phyloP scores from a whole-genome alignment of 2,329 filamentous ascomycete species.

The Fusarium miscanthi region DNA sequence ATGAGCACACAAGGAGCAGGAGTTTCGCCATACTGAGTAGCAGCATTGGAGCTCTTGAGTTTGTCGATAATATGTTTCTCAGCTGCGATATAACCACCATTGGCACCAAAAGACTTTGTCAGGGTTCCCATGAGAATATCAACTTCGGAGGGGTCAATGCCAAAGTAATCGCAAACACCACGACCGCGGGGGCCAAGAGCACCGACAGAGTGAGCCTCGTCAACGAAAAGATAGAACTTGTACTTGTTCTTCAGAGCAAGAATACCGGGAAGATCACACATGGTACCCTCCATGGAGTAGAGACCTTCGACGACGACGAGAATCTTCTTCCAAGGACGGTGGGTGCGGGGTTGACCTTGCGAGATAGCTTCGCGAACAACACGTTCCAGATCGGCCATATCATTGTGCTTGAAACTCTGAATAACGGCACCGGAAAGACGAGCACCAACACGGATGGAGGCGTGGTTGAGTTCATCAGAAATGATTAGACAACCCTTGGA shows the following conservation, averaged over 20 bases:
- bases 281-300: slow-evolving; percentile 99
- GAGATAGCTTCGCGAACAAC: slow-evolving; percentile 92
- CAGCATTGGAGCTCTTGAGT: slow-evolving; percentile 85
- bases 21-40: slow-evolving; percentile 86
- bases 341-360: slow-evolving; percentile 96
- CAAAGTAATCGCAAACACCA: slow-evolving; percentile 97
- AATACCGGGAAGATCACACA: slow-evolving; percentile 95
- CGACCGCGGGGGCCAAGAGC: slow-evolving; percentile 88
- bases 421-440: slow-evolving; percentile 96
- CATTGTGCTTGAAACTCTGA: slow-evolving; percentile 96
- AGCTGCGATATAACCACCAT: slow-evolving; percentile 93
- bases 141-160: slow-evolving; percentile 85
- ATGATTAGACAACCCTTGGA: slow-evolving; percentile 94
- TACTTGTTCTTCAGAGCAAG: slow-evolving; percentile 91
- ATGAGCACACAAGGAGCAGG: slow-evolving; percentile 88
- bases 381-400: slow-evolving; percentile 87
- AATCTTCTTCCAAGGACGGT: slow-evolving; percentile 99
- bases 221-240: slow-evolving; percentile 95
- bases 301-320: slow-evolving; percentile 94
- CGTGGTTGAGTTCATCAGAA: slow-evolving; percentile 97
- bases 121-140: slow-evolving; percentile 98
- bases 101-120: slow-evolving; percentile 98
- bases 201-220: slow-evolving; percentile 96
- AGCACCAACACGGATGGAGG: slow-evolving; percentile 94
- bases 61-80: slow-evolving; percentile 94